Evolutionary conservation across 768 basidiomycete genomes (phyloP).

Genomic region (Tulasnella sp.): DNA sequence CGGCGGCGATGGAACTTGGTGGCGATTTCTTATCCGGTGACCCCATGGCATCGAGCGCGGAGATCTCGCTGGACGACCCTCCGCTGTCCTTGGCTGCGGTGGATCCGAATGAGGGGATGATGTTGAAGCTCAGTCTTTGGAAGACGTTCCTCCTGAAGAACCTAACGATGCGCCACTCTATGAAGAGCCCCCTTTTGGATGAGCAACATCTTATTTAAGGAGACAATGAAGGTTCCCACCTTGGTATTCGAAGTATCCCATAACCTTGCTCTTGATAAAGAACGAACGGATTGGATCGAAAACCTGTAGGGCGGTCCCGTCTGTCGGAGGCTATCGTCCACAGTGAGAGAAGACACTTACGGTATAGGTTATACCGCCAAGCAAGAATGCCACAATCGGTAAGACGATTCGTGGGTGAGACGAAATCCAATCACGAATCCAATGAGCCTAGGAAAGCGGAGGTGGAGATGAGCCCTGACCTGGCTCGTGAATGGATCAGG

Average conservation of each 20-base stretch:
- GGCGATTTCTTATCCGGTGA: conserved; percentile 13
- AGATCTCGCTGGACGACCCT: background rate
- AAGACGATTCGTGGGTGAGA: conserved; percentile 82
- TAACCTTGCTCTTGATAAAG: conserved; percentile 75
- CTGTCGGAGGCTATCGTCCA: background rate
- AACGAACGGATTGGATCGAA: conserved; percentile 88
- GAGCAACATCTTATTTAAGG: background rate
- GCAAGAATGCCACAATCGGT: conserved; percentile 74
- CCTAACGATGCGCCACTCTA: conserved; percentile 70
- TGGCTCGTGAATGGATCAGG: background rate
- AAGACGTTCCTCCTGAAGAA: conserved; percentile 67
- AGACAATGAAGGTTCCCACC: conserved; percentile 43
- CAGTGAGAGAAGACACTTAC: conserved; percentile 44
- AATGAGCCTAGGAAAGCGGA: conserved; percentile 42
- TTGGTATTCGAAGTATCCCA: conserved; percentile 78
- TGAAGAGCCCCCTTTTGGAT: conserved; percentile 14
- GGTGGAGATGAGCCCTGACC: background rate
- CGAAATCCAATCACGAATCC: conserved; percentile 72
- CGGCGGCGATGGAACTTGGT: conserved; percentile 31
- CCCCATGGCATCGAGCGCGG: conserved; percentile 1
- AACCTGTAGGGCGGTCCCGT: conserved; percentile 47
- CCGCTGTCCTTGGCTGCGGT: background rate
- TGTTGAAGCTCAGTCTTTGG: conserved; percentile 43
- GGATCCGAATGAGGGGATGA: conserved; percentile 9
- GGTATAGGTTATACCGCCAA: conserved; percentile 88